Evolutionary conservation across 805 yeast genomes (phyloP), one percentile per base, ranked within the genome.

Genomic region (Cyberlindnera xishuangbannaensis): DNA sequence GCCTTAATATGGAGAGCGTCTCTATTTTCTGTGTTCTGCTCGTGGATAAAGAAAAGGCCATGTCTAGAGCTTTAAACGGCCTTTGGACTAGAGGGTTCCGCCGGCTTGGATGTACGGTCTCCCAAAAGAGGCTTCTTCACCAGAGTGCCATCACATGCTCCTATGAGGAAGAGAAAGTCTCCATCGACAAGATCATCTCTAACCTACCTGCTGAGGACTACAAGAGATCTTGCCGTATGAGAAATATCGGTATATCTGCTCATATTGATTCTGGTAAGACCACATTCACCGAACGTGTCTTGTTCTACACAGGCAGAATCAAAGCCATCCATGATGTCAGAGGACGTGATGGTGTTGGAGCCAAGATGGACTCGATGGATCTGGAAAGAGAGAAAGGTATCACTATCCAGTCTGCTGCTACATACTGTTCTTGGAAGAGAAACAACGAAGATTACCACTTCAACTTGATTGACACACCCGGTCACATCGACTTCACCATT

Each of bases 311-410:
- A 3, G 98, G 98, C 40, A 76, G 98, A 56, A 92, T 92, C 60
- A 85, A 88, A 56, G 95, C 95, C 18, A 90, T 88, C 52, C 97
- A 88, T 55, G 97, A 88, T 62, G 97, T 84, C 28, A 73, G 98
- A 59, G 98, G 98, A 30, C 77, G 92, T 53, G 98, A 92, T 59
- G 80, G 87, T 47, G 97, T 92, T 38, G 99, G 99, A 41, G 99
- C 99, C 36, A 92, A 88, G 65, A 92, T 92, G 99, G 98, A 92
- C 62, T 90, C 88, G 41, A 92, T 92, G 98, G 98, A 92, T 50
- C 71, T 92, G 47, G 98, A 92, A 64, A 78, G 98, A 58, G 98
- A 92, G 62, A 92, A 92, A 59, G 98, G 98, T 62, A 92, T 92
- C 55, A 92, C 98, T 32, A 92, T 92, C 57, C 98, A 92, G 64